Evolutionary conservation across 2,329 filamentous ascomycete genomes (phyloP).

Genomic region (Aciculosporium take): DNA sequence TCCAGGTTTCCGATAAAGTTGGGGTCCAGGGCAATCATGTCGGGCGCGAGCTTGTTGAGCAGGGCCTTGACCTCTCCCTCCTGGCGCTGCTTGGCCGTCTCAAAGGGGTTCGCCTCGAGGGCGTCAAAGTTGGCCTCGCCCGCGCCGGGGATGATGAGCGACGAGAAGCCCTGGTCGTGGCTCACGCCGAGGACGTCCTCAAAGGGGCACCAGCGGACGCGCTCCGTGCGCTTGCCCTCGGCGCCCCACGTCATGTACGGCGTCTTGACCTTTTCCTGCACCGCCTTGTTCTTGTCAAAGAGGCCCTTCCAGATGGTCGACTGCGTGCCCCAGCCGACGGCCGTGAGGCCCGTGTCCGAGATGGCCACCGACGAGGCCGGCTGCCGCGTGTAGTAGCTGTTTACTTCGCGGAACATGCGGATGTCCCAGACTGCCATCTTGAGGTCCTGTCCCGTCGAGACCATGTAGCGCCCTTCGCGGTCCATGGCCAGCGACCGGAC

Average conservation of each 20-base stretch:
- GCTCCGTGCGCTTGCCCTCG: slow-evolving; percentile 67
- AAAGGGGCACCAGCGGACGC: slow-evolving; percentile 82
- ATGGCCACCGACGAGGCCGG: slow-evolving; percentile 77
- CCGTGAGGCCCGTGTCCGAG: slow-evolving; percentile 75
- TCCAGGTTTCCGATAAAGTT: slow-evolving; percentile 85
- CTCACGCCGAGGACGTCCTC: slow-evolving; percentile 83
- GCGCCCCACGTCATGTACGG: slow-evolving; percentile 93
- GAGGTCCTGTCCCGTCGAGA: slow-evolving; percentile 75
- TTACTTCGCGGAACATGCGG: slow-evolving; percentile 82
- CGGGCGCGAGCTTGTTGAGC: slow-evolving; percentile 86
- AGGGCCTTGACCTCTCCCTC: slow-evolving; percentile 81
- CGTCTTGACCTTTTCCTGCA: slow-evolving; percentile 67
- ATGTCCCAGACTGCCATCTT: slow-evolving; percentile 96
- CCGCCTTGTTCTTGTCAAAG: slow-evolving; percentile 56
- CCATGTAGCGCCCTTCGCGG: slow-evolving; percentile 88
- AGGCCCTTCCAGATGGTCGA: slow-evolving; percentile 84
- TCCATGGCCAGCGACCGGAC: slow-evolving; percentile 78
- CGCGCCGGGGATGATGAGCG: slow-evolving; percentile 81
- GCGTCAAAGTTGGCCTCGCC: slow-evolving; percentile 95
- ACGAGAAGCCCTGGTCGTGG: slow-evolving; percentile 77
- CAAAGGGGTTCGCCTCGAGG: slow-evolving; percentile 87
- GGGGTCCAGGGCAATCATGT: slow-evolving; percentile 93
- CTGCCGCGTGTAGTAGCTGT: slow-evolving; percentile 71
- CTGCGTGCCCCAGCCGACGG: slow-evolving; percentile 82
- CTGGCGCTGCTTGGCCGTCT: slow-evolving; percentile 81